These are phyloP conservation scores for Pholiota conissans DNA, from an alignment of 768 basidiomycete genomes.

Conservation along the genomic window DNA sequence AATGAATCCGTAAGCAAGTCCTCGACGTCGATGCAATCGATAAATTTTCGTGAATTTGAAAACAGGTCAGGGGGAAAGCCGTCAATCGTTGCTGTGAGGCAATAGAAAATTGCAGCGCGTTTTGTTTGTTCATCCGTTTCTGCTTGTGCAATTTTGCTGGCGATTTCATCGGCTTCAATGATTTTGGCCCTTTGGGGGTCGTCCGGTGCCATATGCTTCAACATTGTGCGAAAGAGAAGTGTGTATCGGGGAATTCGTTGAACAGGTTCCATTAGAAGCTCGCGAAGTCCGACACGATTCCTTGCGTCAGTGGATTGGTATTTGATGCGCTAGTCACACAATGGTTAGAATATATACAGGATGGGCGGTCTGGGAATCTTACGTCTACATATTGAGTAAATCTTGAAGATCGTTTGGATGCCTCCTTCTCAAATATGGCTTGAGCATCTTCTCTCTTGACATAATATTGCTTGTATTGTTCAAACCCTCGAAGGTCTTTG, in stretches of 20 bases:
- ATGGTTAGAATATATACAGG: conserved; percentile 10
- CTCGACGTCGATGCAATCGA: conserved; percentile 93
- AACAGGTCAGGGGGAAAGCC: conserved; percentile 91
- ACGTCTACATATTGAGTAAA: conserved; percentile 91
- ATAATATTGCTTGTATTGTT: conserved; percentile 90
- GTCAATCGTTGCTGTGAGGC: conserved; percentile 80
- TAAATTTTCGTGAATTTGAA: conserved; percentile 81
- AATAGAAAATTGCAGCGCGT: conserved; percentile 86
- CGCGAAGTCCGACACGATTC: conserved; percentile 86
- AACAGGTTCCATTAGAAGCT: conserved; percentile 94
- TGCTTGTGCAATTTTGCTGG: conserved; percentile 87
- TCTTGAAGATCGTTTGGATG: conserved; percentile 74
- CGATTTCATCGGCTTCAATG: conserved; percentile 82
- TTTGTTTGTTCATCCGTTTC: conserved; percentile 92
- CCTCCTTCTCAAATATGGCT: conserved; percentile 80
- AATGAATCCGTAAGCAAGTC: conserved; percentile 63
- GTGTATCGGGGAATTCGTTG: conserved; percentile 96
- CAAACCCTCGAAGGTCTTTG: conserved; percentile 80
- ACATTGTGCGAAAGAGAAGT: conserved; percentile 87
- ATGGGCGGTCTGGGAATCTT: conserved; percentile 24
- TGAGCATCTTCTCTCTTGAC: conserved; percentile 93
- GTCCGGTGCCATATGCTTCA: conserved; percentile 80
- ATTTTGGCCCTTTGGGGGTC: conserved; percentile 81
- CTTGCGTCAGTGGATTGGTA: conserved; percentile 72
- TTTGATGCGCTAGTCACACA: conserved; percentile 69